Conservation (phyloP, 768 basidiomycete species). For the Leucocoprinus birnbaumii region DNA sequence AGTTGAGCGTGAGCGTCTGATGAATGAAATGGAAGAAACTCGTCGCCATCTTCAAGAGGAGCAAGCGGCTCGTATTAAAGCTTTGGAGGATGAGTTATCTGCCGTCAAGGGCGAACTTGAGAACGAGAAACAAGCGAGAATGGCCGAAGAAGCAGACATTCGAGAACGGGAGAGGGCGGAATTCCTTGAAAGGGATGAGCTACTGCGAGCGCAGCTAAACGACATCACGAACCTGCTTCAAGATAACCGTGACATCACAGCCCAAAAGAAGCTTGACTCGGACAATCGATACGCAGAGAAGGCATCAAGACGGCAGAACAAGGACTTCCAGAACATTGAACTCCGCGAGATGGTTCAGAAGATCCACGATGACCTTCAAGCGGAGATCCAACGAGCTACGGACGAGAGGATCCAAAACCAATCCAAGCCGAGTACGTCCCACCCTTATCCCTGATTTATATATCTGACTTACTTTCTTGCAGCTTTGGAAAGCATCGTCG, state of each 20-base stretch:
- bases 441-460: constrained; percentile 10
- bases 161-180: constrained; percentile 60
- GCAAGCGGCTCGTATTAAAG: constrained; percentile 51
- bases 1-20: constrained; percentile 51
- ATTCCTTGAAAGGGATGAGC: constrained; percentile 56
- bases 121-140: constrained; percentile 54
- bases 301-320: constrained; percentile 50
- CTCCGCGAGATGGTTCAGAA: constrained; percentile 60
- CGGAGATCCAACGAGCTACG: constrained; percentile 46
- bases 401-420: constrained; percentile 52
- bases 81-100: constrained; percentile 62
- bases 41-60: constrained; percentile 43
- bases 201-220: constrained; percentile 53
- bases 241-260: constrained; percentile 58
- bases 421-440: constrained; percentile 50
- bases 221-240: constrained; percentile 76
- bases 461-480: constrained; percentile 11
- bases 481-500: constrained; percentile 62
- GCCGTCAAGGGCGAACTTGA: constrained; percentile 58
- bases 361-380: constrained; percentile 53
- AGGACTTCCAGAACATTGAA: constrained; percentile 54
- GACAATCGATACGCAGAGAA: constrained; percentile 69
- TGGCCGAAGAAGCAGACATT: constrained; percentile 58
- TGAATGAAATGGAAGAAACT: constrained; percentile 48
- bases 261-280: constrained; percentile 55